Evolutionary conservation across 257 asterid species (phyloP).

Genomic region (Nicotiana otophora): DNA sequence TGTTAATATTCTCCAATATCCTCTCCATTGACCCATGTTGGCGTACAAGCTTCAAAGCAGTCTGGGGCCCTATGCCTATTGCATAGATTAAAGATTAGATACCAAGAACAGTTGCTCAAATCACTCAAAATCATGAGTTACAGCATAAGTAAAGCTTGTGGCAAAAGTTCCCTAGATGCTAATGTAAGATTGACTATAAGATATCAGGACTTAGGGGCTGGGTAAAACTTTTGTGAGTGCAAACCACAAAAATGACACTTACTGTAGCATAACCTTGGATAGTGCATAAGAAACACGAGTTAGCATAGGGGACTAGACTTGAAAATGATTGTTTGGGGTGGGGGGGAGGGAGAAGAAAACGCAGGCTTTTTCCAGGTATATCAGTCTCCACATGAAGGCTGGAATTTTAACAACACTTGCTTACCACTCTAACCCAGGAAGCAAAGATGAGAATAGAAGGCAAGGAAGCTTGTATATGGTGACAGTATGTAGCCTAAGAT

Average conservation of each 20-base stretch:
- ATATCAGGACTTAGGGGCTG: not conserved
- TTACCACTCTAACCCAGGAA: not conserved
- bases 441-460: not conserved
- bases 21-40: constrained; percentile 89
- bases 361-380: not conserved
- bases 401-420: not conserved
- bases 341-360: not conserved
- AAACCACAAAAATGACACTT: not conserved
- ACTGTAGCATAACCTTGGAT: not conserved
- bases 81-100: not conserved
- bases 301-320: not conserved
- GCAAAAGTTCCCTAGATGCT: not conserved
- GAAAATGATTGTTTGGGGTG: not conserved
- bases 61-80: constrained; percentile 90
- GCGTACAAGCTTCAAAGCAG: constrained; percentile 92
- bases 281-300: not conserved
- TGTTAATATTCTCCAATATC: constrained; percentile 81
- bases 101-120: not conserved
- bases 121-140: not conserved
- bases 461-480: not conserved
- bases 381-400: not conserved
- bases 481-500: not conserved
- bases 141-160: not conserved
- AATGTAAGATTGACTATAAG: not conserved
- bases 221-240: not conserved